Evolutionary conservation across 1,139 yeast genomes (phyloP).

Genomic region (Yamadazyma friedrichii): DNA sequence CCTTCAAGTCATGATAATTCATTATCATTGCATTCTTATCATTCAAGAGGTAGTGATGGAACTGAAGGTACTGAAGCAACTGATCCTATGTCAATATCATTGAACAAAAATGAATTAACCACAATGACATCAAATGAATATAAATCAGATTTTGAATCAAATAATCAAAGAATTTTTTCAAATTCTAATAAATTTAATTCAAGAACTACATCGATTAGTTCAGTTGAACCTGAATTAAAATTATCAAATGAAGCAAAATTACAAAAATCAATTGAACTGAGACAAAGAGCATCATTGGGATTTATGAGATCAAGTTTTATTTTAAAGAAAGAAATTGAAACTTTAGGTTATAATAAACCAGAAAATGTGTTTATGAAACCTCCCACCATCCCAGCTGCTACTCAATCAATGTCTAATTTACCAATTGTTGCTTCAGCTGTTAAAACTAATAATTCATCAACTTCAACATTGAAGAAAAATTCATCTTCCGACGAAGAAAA

Average conservation of each 20-base stretch:
- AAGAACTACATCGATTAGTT: slow-evolving; percentile 18
- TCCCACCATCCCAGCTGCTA: slow-evolving; percentile 28
- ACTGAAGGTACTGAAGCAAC: slow-evolving; percentile 17
- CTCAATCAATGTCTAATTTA: slow-evolving; percentile 7
- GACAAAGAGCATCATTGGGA: slow-evolving; percentile 34
- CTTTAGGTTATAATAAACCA: slow-evolving; percentile 29
- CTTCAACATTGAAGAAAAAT: slow-evolving; percentile 1
- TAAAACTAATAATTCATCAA: slow-evolving; percentile 2
- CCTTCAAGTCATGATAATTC: slow-evolving; percentile 23
- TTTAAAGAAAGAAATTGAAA: slow-evolving; percentile 33
- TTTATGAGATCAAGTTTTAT: slow-evolving; percentile 42
- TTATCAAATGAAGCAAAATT: slow-evolving; percentile 1
- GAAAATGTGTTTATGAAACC: slow-evolving; percentile 32
- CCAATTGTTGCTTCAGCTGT: background rate
- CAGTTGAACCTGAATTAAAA: slow-evolving; percentile 18
- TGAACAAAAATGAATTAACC: slow-evolving; percentile 14
- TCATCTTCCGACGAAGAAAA: slow-evolving; percentile 9
- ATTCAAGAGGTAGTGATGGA: slow-evolving; percentile 24
- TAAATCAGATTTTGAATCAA: slow-evolving; percentile 10
- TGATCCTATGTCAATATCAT: slow-evolving; percentile 14
- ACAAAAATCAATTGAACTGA: slow-evolving; percentile 17
- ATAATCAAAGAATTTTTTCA: slow-evolving; percentile 13
- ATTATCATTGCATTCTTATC: slow-evolving; percentile 43
- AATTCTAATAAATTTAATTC: slow-evolving; percentile 10
- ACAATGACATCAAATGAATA: slow-evolving; percentile 14